Evolutionary conservation across 1,284 basidiomycete genomes (phyloP), one percentile per base, ranked within the genome.

Genomic region (Mrakiaceae sp.): DNA sequence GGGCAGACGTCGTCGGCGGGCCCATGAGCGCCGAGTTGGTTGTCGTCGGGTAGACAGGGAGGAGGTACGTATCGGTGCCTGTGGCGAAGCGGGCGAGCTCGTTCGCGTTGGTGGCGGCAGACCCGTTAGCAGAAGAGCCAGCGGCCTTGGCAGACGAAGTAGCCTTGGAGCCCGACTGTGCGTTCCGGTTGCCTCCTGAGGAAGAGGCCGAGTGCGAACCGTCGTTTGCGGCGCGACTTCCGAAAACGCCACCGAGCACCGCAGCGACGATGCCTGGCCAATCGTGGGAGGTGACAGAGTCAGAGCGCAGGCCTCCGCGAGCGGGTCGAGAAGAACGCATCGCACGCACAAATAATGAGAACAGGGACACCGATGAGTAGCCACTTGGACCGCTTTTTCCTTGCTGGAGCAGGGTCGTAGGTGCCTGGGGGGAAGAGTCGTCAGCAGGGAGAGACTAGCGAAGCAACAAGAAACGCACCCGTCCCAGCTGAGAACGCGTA

Each of bases 41-140:
- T 87, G 87, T 87, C 14, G 88, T 85, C 43, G 88, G 89, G 74
- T 91, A 96, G n/a, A 93, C 74, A 5, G 93, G 93, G 67, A 91
- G 81, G 78, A 87, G 83, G 72, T 79, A 79, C 55, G 83, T 82
- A 71, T 91, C 81, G 9, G 88, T 89, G 57, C 84, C 84, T 14
- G 87, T 88, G 48, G 90, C 83, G 58, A 76, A 68, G 16, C 65
- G 51, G 14, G 44, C 60, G 40, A 57, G 27, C 27, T 27, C 27
- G 27, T 27, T 14, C 39, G 56, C 61, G 43, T 63, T 54, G 42
- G 46, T 44, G 1, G 60, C 62, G 11, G 70, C 72, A 12, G 70
- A 67, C 62, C 71, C 71, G 68, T 70, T 68, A 61, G 70, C 73
- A 27, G 73, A 74, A 66, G 71, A 71, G 12, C 66, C 69, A 9